Conservation (phyloP, 345 rosid species). For the Arabidopsis suecica region DNA sequence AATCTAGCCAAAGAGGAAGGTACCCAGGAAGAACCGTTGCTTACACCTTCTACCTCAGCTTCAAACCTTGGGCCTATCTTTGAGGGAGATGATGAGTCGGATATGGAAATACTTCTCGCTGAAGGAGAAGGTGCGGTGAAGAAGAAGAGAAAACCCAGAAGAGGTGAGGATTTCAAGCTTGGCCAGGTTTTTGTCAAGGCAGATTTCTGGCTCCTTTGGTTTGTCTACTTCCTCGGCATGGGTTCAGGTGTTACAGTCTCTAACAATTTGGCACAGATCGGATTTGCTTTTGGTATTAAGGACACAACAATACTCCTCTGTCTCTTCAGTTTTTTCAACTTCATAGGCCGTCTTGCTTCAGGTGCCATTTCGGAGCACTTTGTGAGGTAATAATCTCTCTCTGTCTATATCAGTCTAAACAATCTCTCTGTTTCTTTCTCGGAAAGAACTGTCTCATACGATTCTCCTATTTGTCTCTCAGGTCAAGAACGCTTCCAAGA, state of each 20-base stretch:
- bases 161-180: constrained; percentile 87
- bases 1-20: constrained; percentile 54
- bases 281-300: constrained; percentile 69
- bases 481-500: constrained; percentile 73
- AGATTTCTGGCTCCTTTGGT: constrained; percentile 99
- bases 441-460: constrained; percentile 13
- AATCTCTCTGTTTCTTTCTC: neutral
- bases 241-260: constrained; percentile 91
- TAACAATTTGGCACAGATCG: constrained; percentile 96
- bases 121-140: constrained; percentile 81
- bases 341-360: constrained; percentile 82
- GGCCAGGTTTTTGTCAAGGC: constrained; percentile 83
- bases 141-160: constrained; percentile 75
- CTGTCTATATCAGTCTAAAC: neutral
- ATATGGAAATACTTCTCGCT: constrained; percentile 72
- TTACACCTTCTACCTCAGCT: constrained; percentile 74
- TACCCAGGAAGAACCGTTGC: constrained; percentile 57
- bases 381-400: constrained; percentile 62
- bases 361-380: constrained; percentile 92
- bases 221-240: constrained; percentile 78
- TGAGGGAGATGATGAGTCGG: constrained; percentile 58
- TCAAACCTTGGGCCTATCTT: constrained; percentile 63
- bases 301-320: constrained; percentile 76
- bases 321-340: constrained; percentile 85
- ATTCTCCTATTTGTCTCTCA: constrained; percentile 36